Conservation (phyloP, 78 protist species). For the Pirum gemmata region DNA sequence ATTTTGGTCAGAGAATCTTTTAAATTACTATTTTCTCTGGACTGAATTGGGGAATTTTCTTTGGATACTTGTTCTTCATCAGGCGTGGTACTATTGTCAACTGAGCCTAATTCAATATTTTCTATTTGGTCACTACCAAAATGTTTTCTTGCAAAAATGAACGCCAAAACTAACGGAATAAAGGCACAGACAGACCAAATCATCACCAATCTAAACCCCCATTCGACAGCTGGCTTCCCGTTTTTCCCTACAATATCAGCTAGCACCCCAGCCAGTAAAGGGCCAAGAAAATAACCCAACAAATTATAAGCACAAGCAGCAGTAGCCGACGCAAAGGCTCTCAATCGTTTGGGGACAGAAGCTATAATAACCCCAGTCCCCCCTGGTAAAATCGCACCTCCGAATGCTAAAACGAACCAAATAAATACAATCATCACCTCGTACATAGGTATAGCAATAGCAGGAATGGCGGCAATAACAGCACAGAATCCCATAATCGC, state of each 20-base stretch:
- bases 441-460: background rate
- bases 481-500: constrained; percentile 33
- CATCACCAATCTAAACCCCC: no score
- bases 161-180: no score
- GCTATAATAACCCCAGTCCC: constrained; percentile 32
- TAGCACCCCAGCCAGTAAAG: constrained; percentile 13
- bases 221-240: no score
- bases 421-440: background rate
- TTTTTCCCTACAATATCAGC: constrained; percentile 23
- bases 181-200: no score
- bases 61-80: no score
- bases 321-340: constrained; percentile 20
- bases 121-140: no score
- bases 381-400: constrained; percentile 28
- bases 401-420: constrained; percentile 17
- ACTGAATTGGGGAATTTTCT: no score
- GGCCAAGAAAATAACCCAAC: constrained; percentile 38
- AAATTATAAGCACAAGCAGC: constrained; percentile 17
- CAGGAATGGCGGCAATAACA: constrained; percentile 19
- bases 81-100: no score
- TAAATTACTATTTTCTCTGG: no score
- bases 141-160: no score
- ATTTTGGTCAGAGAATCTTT: no score
- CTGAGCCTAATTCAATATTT: no score
- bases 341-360: background rate